phyloP scores from a whole-genome alignment of 257 asterid species.

The Penstemon newberryi region DNA sequence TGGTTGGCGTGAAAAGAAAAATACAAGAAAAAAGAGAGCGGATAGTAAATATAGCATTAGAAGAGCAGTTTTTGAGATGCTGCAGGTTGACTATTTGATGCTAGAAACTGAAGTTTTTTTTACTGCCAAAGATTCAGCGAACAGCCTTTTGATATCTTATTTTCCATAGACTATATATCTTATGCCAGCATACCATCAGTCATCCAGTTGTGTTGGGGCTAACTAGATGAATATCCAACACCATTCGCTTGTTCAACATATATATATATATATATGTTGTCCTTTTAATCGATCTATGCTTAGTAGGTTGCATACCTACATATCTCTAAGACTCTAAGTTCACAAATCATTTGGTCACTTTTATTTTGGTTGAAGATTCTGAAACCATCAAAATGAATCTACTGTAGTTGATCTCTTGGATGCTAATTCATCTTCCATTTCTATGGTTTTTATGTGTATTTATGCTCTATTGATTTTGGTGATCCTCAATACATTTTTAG shows the following conservation, averaged over 20 bases:
- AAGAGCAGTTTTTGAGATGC: neutral
- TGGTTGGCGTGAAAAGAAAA: neutral
- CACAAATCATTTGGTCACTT: neutral
- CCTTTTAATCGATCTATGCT: neutral
- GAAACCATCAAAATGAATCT: neutral
- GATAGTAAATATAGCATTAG: neutral
- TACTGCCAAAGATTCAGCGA: neutral
- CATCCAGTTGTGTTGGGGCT: neutral
- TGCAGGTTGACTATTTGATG: neutral
- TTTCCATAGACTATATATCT: neutral
- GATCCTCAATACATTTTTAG: no score
- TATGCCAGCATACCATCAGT: neutral
- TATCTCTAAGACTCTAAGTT: neutral
- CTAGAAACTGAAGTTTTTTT: neutral
- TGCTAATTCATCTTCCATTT: neutral
- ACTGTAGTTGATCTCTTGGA: neutral
- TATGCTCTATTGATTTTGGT: no score
- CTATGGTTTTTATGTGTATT: no score
- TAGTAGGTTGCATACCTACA: neutral
- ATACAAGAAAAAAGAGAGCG: neutral
- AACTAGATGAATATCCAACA: neutral
- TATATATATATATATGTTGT: no score
- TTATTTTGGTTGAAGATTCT: neutral
- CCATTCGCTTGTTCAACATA: neutral
- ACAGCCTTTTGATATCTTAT: neutral